Evolutionary conservation across 2,329 filamentous ascomycete genomes (phyloP), one percentile per base, ranked within the genome.

Genomic region (Calonectria crousiana): DNA sequence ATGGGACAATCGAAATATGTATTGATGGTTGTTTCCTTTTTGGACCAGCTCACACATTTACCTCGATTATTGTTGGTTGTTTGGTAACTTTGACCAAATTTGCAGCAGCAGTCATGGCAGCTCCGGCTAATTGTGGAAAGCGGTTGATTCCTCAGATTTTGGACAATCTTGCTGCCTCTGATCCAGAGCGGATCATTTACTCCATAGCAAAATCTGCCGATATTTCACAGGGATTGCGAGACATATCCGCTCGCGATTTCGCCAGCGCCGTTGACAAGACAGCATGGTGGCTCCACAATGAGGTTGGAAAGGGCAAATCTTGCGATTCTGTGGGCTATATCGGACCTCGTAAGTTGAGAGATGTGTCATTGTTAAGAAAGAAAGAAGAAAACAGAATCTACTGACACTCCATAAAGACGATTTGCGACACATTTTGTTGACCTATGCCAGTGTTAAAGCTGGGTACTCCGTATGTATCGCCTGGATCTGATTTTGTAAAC

Each of bases 361-460:
- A 0, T 14, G 3, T 58, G 11, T 8, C 3, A 11, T 18, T 16
- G 20, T 18, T 16, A 11, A n/a, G 11, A 58, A 16, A 5, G 34
- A 0, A 13, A 16, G 2, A 34, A 0, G 14, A 9, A 47, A 18
- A 13, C 8, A 6, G 10, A 14, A 58, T 41, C 13, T n/a, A 18
- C 2, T 34, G 4, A 23, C 9, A 4, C 20, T 44, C n/a, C 38
- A 58, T 36, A 3, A 4, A 84, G 82, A 84, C 44, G 82, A 84
- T 68, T 65, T 84, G 6, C 76, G 82, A 20, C 79, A 84, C 30
- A 69, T 82, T 18, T 66, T 84, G 0, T 60, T 84, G 53, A 83
- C 79, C 0, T 81, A 81, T 56, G 85, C 80, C 0, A 79, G 79
- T 56, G 79, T 84, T 41, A 86, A 86, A 66, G 81, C 78, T 32